Percentiles rank a stretch among this genome's conserved stretches.
These are phyloP conservation scores for Jaapia argillacea DNA, from an alignment of 768 basidiomycete genomes.

Conservation along the genomic window DNA sequence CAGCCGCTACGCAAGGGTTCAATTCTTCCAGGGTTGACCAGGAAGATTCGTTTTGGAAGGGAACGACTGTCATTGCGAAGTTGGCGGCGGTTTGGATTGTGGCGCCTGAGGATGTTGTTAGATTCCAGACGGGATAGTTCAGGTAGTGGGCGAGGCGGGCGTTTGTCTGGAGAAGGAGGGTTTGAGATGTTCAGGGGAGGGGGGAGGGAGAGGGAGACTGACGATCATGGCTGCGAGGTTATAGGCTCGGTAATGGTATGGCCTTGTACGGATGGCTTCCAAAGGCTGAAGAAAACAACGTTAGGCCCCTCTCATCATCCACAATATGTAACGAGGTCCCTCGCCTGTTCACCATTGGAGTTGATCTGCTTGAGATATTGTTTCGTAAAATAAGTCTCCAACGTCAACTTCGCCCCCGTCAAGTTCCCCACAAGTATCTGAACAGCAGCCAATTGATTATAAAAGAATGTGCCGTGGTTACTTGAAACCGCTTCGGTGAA, in stretches of 20 bases:
- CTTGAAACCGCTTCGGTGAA: constrained; percentile 21
- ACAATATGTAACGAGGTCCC: constrained; percentile 1
- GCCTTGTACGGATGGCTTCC: constrained; percentile 49
- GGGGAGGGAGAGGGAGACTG: constrained; percentile 11
- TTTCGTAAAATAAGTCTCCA: constrained; percentile 38
- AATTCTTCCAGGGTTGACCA: too few relatives aligned
- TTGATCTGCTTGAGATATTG: constrained; percentile 44
- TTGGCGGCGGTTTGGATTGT: constrained; percentile 53
- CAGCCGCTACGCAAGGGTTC: constrained; percentile 46
- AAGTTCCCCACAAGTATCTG: constrained; percentile 44
- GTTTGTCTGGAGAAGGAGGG: constrained; percentile 37
- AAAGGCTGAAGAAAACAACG: constrained; percentile 30
- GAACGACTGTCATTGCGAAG: constrained; percentile 37
- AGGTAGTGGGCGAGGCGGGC: constrained; percentile 42
- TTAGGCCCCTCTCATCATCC: neutral
- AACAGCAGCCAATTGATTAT: constrained; percentile 46
- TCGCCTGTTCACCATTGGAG: constrained; percentile 47
- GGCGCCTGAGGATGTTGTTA: constrained; percentile 35
- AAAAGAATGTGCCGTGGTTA: constrained; percentile 61
- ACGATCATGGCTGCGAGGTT: constrained; percentile 64
- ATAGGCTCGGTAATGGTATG: constrained; percentile 60
- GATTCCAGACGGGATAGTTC: constrained; percentile 36
- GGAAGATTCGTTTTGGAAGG: constrained; percentile 23
- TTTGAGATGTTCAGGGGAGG: neutral
- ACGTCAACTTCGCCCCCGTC: constrained; percentile 34